Base-by-base conservation (phyloP, 2,329 filamentous ascomycete species). In the Fusarium sp. region DNA sequence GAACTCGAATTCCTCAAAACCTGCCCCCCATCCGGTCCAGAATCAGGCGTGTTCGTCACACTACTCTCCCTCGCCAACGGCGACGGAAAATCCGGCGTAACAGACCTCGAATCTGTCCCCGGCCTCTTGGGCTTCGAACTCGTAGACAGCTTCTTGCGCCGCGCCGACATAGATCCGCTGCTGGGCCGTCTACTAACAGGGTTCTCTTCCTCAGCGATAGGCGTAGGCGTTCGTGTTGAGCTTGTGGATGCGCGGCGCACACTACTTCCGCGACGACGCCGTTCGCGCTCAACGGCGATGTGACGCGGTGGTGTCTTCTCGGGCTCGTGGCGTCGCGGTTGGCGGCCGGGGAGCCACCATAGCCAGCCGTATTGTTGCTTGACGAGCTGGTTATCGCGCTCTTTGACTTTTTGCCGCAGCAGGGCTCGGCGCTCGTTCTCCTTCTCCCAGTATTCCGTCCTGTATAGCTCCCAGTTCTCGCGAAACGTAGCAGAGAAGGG, bases 381-480 rank as follows among this genome's bases (percentile, higher is more conserved):
- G 18, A 92, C 91, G 42, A 93, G 83, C 68, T 92, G 90, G 23
- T 88, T 86, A 75, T 95, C 91, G 37, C 89, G 88, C 57, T 90
- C 87, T 70, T 90, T 89, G 55, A 97, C 84, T 78, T 93, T 93
- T 46, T 87, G 79, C 45, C 94, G 88, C 29, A 98, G 84, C 63
- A 93, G 84, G 6, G 92, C 89, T 18, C 96, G 90, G 5, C 95
- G 91, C 80, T 97, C 94, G 79, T 99, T 99, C 81, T 99, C 96
- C 69, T 91, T 91, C 76, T 98, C 95, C 96, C 96, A 99, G 82
- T 98, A 99, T 68, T 98, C 95, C 38, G 92, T 91, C 59, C 96
- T 89, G 82, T 97, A 99, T 21, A 95, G 87, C 79, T 99, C 96
- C 96, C 96, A 99, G 73, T 97, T 97, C 80, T 98, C 95, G 25